Conservation (phyloP, 768 basidiomycete genomes). For the Collybia sp. region DNA sequence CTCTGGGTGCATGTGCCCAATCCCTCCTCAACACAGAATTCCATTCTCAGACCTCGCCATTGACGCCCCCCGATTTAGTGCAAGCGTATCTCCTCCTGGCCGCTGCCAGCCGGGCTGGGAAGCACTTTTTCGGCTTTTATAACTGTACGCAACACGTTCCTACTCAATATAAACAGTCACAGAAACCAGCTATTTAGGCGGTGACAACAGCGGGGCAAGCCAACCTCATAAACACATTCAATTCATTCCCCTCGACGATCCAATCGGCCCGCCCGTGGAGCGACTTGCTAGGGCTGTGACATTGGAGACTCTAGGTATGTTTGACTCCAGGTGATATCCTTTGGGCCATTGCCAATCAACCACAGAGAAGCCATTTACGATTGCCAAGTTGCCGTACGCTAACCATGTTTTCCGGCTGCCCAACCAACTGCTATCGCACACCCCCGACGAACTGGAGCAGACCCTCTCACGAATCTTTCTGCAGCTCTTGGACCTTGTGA, state of each 20-base stretch:
- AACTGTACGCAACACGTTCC: constrained; percentile 56
- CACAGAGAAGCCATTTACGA: constrained; percentile 68
- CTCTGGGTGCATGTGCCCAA: neutral
- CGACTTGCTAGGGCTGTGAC: constrained; percentile 50
- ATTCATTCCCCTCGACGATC: constrained; percentile 59
- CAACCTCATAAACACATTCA: constrained; percentile 93
- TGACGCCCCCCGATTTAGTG: constrained; percentile 74
- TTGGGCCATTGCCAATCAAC: constrained; percentile 2
- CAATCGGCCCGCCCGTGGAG: constrained; percentile 74
- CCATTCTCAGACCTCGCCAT: constrained; percentile 72
- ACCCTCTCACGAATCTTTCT: constrained; percentile 60
- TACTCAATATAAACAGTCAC: neutral
- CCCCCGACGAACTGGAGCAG: constrained; percentile 41
- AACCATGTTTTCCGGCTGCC: constrained; percentile 71
- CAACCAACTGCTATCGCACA: constrained; percentile 27
- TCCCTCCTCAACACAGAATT: constrained; percentile 44
- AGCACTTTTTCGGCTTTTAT: constrained; percentile 77
- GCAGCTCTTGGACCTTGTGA: constrained; percentile 67
- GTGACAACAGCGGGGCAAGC: constrained; percentile 78
- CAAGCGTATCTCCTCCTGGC: constrained; percentile 70
- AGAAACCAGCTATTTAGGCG: constrained; percentile 39
- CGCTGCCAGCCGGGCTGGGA: constrained; percentile 59
- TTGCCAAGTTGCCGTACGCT: constrained; percentile 71
- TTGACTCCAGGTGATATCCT: neutral
- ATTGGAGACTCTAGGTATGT: constrained; percentile 54